Percentiles rank a stretch among this genome's conserved stretches.
Conservation (phyloP, 1,284 basidiomycete species). For the Leccinum pachyderme region DNA sequence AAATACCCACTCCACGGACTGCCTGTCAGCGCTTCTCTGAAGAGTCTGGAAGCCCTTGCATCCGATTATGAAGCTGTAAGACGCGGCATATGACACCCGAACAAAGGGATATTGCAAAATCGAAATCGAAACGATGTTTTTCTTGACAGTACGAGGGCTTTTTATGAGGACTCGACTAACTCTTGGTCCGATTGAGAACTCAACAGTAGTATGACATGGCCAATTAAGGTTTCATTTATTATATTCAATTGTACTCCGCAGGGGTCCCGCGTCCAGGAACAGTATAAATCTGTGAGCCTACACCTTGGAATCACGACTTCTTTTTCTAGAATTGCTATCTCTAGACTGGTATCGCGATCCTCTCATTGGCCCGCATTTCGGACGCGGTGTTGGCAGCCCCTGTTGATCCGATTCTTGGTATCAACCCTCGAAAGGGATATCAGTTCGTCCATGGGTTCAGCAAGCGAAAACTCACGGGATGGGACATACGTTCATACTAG, state of each 20-base stretch:
- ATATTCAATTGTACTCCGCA: slow-evolving; percentile 6
- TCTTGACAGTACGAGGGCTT: slow-evolving; percentile 1
- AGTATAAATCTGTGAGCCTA: slow-evolving; percentile 1
- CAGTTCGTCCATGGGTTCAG: background rate
- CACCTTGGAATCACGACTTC: slow-evolving; percentile 6
- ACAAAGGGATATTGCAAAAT: background rate
- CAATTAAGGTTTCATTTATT: slow-evolving; percentile 10
- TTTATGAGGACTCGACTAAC: background rate
- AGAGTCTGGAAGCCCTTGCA: background rate
- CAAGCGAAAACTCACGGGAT: slow-evolving; percentile 8
- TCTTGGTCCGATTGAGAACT: slow-evolving; percentile 10
- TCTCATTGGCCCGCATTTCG: slow-evolving; percentile 19
- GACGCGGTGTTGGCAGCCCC: slow-evolving; percentile 11
- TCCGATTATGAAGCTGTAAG: background rate
- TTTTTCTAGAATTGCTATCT: slow-evolving; percentile 20
- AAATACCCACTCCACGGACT: slow-evolving; percentile 18
- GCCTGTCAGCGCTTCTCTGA: slow-evolving; percentile 3
- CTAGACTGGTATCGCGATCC: slow-evolving; percentile 12
- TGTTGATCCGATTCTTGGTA: slow-evolving; percentile 3
- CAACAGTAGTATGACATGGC: background rate
- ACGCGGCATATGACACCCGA: slow-evolving; percentile 2
- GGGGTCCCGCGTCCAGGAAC: slow-evolving; percentile 22
- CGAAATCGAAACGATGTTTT: slow-evolving; percentile 1
- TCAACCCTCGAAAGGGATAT: slow-evolving; percentile 6
- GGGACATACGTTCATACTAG: background rate